Evolutionary conservation across 495 filamentous ascomycete genomes (phyloP), one percentile per base, ranked within the genome.

Genomic region (Ramalina peruviana): DNA sequence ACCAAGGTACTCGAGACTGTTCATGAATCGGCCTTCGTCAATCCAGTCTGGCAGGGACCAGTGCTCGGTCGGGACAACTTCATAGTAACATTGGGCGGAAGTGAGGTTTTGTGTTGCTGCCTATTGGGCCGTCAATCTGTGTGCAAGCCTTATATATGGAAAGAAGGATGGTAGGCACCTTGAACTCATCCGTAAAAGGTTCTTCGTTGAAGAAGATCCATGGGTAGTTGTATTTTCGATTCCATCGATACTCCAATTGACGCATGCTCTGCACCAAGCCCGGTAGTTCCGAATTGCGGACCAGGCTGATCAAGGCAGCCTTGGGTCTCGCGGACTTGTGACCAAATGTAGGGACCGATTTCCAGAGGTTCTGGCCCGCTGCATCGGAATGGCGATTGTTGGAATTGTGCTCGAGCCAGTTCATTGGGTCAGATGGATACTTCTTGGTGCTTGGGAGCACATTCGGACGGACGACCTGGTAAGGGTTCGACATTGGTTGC

Each of bases 1-100:
- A n/a, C n/a, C 69, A 33, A 75, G 62, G 50, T 73, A 72, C 33
- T 74, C 69, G 30, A 72, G 60, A 37, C 67, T 67, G 23, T 72
- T 72, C 60, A 71, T 71, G 46, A 77, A 78, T 21, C 72, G 67
- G 25, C 70, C 69, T 46, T 73, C 67, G 58, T 82, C 77, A 50
- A 82, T 70, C 62, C 67, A 74, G 33, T 68, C 63, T 7, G 72
- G 72, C 52, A 72, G 63, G 4, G 67, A 69, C 72, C 72, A 75
- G 52, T 75, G 72, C 36, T 72, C 66, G 26, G 46, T 58, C 15
- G 65, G 68, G 30, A 75, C 69, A 17, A 66, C 47, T 45, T 66
- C 64, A 47, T 64, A 64, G 49, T 64, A 60, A 48, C 57, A 62
- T 39, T 56, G 47, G 7, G 64, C 50, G 16, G 61, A 58, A 6